A percentile compares a stretch with the other conserved stretches of the same genome.
Evolutionary conservation across 305 asterid species (phyloP).

Genomic region (Nicotiana rustica): DNA sequence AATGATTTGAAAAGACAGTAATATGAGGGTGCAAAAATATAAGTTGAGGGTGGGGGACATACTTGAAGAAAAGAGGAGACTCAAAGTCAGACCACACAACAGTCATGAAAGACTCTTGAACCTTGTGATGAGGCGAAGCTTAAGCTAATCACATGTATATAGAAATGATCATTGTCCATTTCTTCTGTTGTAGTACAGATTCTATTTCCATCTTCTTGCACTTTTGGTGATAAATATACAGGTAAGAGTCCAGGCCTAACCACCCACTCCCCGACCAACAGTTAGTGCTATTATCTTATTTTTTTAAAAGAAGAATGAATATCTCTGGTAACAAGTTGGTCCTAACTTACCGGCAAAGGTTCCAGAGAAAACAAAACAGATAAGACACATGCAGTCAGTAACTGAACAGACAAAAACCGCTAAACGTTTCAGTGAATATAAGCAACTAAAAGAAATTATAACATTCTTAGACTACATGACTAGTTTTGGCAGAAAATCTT

Average conservation of each 20-base stretch:
- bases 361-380: conserved; percentile 18
- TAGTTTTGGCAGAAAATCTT: conserved; percentile 2
- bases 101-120: conserved; percentile 15
- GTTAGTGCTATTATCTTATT: no score
- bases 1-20: conserved; percentile 19
- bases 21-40: background rate
- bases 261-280: no score
- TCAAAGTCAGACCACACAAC: background rate
- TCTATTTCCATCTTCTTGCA: no score
- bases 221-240: no score
- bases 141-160: no score
- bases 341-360: background rate
- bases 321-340: no score
- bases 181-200: no score
- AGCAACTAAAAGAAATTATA: background rate
- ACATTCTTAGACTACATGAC: background rate
- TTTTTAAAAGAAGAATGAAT: no score
- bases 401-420: conserved; percentile 17
- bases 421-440: background rate
- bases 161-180: no score
- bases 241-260: no score
- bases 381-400: background rate
- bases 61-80: background rate
- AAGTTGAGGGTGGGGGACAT: conserved; percentile 2
- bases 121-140: conserved; percentile 1